phyloP scores from a whole-genome alignment of 78 protist genomes.

The Dictyostelium citrinum region DNA sequence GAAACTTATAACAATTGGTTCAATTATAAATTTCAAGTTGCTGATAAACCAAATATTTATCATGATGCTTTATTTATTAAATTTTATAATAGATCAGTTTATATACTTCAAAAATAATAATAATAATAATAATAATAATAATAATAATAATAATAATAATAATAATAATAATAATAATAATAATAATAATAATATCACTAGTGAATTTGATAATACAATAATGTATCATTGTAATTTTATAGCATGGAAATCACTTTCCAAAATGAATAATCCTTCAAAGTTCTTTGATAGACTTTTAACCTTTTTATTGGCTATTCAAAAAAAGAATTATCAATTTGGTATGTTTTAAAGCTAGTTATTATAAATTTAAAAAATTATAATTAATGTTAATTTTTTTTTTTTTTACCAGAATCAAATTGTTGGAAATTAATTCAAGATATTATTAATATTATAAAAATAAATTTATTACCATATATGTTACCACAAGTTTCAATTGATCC shows the following conservation, averaged over 20 bases:
- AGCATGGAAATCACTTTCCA: slow-evolving; percentile 6
- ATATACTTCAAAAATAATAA: neutral
- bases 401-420: neutral
- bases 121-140: neutral
- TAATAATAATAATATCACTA: neutral
- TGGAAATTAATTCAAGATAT: slow-evolving; percentile 21
- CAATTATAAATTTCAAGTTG: neutral
- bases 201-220: neutral
- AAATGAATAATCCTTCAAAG: neutral
- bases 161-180: neutral
- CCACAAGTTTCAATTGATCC: neutral
- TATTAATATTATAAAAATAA: neutral
- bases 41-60: slow-evolving; percentile 7
- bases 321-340: slow-evolving; percentile 7
- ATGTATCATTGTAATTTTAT: slow-evolving; percentile 3
- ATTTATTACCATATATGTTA: neutral
- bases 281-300: slow-evolving; percentile 8
- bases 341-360: no score
- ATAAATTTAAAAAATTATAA: no score
- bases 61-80: slow-evolving; percentile 28
- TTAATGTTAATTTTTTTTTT: no score
- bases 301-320: slow-evolving; percentile 3
- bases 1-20: slow-evolving; percentile 11
- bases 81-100: slow-evolving; percentile 8
- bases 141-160: neutral